Percentiles rank a stretch among this genome's conserved stretches.
These are phyloP conservation scores for Blastocystis sp. DNA, from an alignment of 352 stramenopile genomes.

Conservation along the genomic window DNA sequence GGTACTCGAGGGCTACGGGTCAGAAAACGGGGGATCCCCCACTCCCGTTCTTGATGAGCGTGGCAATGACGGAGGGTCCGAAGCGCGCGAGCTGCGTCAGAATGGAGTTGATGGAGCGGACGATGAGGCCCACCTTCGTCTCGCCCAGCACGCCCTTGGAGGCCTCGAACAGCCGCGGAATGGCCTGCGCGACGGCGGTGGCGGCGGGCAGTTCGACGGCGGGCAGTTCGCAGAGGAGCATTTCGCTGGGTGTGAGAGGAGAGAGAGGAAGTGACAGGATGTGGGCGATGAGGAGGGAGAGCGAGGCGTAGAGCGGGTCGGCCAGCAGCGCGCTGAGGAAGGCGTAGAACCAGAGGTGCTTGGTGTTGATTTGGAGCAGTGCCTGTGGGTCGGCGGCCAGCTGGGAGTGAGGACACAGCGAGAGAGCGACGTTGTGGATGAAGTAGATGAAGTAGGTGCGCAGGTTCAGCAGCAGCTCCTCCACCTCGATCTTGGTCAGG, in stretches of 20 bases:
- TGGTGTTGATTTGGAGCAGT: neutral
- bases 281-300: neutral
- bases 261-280: neutral
- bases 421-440: slow-evolving; percentile 8
- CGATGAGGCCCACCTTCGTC: neutral
- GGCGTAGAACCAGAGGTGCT: neutral
- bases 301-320: neutral
- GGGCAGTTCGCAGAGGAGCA: neutral
- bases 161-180: neutral
- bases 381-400: neutral
- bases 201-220: neutral
- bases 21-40: neutral
- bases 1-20: neutral
- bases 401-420: neutral
- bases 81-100: neutral
- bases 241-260: neutral
- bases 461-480: slow-evolving; percentile 10
- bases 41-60: neutral
- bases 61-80: neutral
- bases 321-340: neutral
- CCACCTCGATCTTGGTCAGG: slow-evolving; percentile 9
- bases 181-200: neutral
- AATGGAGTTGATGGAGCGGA: neutral
- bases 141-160: neutral
- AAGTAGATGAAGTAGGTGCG: slow-evolving; percentile 1